Conservation (phyloP, 441 rosid species). For the Populus trichocarpa region DNA sequence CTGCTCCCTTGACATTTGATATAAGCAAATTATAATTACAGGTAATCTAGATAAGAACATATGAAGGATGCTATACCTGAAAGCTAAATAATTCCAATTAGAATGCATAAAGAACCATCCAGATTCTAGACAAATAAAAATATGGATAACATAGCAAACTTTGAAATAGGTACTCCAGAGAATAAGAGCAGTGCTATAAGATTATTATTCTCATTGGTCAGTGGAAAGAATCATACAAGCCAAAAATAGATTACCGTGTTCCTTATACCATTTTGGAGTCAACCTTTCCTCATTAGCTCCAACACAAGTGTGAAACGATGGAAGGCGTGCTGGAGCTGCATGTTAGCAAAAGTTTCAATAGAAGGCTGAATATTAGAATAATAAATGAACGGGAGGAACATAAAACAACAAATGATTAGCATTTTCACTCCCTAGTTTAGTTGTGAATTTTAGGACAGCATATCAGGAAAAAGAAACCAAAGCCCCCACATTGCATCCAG, state of each 20-base stretch:
- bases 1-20: too few species aligned
- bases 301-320: constrained; percentile 95
- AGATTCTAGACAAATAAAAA: neutral
- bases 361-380: neutral
- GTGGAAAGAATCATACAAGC: neutral
- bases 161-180: neutral
- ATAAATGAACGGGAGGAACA: constrained; percentile 7
- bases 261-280: constrained; percentile 88
- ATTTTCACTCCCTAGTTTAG: neutral
- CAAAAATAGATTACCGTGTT: constrained; percentile 56
- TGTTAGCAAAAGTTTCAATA: constrained; percentile 16
- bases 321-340: constrained; percentile 91
- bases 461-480: neutral
- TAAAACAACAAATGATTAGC: neutral
- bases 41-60: too few species aligned
- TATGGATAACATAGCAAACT: neutral
- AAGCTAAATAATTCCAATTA: neutral
- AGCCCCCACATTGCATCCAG: neutral
- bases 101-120: neutral
- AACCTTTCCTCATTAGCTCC: constrained; percentile 86
- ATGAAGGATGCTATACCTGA: too few species aligned
- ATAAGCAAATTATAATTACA: too few species aligned
- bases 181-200: neutral
- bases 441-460: neutral
- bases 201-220: neutral